Evolutionary conservation across 805 yeast genomes (phyloP).

Genomic region (Teunomyces atbi): DNA sequence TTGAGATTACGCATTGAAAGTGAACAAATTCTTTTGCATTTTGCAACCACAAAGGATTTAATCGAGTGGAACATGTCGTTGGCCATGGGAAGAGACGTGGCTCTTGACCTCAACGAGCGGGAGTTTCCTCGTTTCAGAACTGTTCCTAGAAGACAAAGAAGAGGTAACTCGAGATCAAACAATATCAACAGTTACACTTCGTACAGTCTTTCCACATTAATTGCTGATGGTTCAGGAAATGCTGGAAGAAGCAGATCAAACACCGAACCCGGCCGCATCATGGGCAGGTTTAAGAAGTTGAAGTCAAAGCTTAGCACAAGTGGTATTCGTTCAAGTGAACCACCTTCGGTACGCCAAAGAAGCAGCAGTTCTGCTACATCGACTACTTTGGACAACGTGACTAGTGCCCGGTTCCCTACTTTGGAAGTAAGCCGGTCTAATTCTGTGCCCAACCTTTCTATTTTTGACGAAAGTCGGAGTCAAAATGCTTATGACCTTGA

Average conservation of each 20-base stretch:
- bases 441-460: slow-evolving; percentile 3
- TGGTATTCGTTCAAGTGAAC: neutral
- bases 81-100: slow-evolving; percentile 72
- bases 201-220: slow-evolving; percentile 5
- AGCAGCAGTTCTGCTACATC: neutral
- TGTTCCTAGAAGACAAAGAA: slow-evolving; percentile 72
- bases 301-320: slow-evolving; percentile 16
- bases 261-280: slow-evolving; percentile 22
- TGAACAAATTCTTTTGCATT: slow-evolving; percentile 74
- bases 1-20: slow-evolving; percentile 77
- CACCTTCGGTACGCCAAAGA: neutral
- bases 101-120: slow-evolving; percentile 72
- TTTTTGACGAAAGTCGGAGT: slow-evolving; percentile 1
- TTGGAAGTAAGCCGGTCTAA: slow-evolving; percentile 5
- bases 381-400: neutral
- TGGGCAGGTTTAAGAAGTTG: slow-evolving; percentile 21
- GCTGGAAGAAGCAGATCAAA: slow-evolving; percentile 10
- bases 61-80: slow-evolving; percentile 77
- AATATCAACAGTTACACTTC: slow-evolving; percentile 5
- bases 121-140: slow-evolving; percentile 75
- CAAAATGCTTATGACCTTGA: slow-evolving; percentile 1
- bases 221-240: slow-evolving; percentile 1
- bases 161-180: slow-evolving; percentile 11
- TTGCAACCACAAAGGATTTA: slow-evolving; percentile 60
- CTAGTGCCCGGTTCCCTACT: slow-evolving; percentile 1